These are phyloP conservation scores for Solidago caesia DNA, from an alignment of 129 eudicot species.

Conservation along the genomic window DNA sequence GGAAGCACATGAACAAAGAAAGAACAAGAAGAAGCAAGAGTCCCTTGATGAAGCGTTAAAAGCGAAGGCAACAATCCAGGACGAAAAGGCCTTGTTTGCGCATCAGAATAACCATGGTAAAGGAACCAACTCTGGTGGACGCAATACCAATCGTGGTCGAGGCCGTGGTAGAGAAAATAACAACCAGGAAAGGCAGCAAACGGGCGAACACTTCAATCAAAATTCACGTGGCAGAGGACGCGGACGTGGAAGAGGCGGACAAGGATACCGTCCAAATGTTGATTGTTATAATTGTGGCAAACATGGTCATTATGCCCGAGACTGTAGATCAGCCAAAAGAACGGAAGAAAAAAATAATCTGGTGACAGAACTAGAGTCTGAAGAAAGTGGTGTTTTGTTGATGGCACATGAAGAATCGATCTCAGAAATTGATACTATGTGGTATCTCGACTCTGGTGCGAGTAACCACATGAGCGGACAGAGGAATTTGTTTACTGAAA, in stretches of 20 bases:
- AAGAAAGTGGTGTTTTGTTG: neutral
- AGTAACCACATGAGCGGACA: neutral
- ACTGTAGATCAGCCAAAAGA: neutral
- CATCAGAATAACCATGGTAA: neutral
- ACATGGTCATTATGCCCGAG: neutral
- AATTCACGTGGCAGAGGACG: conserved; percentile 8
- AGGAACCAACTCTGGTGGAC: neutral
- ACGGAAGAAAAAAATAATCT: neutral
- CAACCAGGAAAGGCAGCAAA: neutral
- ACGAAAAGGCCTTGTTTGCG: neutral
- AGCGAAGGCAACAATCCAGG: neutral
- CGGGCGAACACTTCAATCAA: neutral
- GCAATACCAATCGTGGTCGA: neutral
- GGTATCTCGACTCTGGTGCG: neutral
- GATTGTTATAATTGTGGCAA: neutral
- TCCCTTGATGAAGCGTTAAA: conserved; percentile 2
- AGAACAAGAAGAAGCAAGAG: conserved; percentile 9
- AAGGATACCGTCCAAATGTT: neutral
- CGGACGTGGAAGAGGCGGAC: conserved; percentile 7
- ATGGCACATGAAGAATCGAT: neutral
- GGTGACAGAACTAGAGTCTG: neutral
- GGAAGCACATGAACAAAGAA: conserved; percentile 1
- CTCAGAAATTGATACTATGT: neutral
- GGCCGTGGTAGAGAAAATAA: neutral
- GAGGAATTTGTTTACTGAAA: neutral